Percentiles rank a stretch among this genome's conserved stretches.
phyloP scores from a whole-genome alignment of 2,329 filamentous ascomycete genomes.

The Colletotrichum sojae region DNA sequence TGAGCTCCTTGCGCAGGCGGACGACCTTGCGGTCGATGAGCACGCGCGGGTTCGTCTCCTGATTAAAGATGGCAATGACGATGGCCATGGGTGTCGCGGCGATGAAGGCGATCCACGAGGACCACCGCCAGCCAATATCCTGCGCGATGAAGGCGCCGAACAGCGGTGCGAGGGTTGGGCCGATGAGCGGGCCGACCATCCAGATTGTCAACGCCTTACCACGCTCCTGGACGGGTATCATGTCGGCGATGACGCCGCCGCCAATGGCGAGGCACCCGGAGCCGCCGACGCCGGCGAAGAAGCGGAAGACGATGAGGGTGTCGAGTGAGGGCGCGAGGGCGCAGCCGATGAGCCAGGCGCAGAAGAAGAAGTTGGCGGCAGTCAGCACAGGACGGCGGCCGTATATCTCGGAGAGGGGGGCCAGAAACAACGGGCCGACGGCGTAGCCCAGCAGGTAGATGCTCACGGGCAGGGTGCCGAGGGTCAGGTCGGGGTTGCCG shows the following conservation, averaged over 20 bases:
- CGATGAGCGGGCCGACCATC: slow-evolving; percentile 58
- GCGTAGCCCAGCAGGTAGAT: slow-evolving; percentile 74
- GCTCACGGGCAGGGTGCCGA: slow-evolving; percentile 69
- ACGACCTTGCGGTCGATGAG: slow-evolving; percentile 65
- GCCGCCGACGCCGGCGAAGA: slow-evolving; percentile 72
- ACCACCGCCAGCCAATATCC: slow-evolving; percentile 67
- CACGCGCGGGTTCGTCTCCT: slow-evolving; percentile 64
- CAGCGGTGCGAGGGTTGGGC: slow-evolving; percentile 62
- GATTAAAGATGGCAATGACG: slow-evolving; percentile 57
- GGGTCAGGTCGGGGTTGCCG: slow-evolving; percentile 54
- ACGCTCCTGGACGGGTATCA: slow-evolving; percentile 63
- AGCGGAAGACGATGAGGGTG: slow-evolving; percentile 71
- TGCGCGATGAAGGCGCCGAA: slow-evolving; percentile 65
- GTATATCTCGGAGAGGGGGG: slow-evolving; percentile 75
- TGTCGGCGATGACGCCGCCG: slow-evolving; percentile 68
- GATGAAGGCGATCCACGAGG: slow-evolving; percentile 68
- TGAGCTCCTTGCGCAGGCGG: slow-evolving; percentile 60
- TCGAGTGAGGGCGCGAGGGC: slow-evolving; percentile 69
- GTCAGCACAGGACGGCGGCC: slow-evolving; percentile 71
- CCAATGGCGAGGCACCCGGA: slow-evolving; percentile 68
- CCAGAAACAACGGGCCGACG: slow-evolving; percentile 70
- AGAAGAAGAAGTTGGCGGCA: slow-evolving; percentile 71
- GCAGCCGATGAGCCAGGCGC: slow-evolving; percentile 75
- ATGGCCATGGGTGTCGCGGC: slow-evolving; percentile 52
- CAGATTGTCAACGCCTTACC: slow-evolving; percentile 66